Evolutionary conservation across 1,284 basidiomycete genomes (phyloP), one percentile per base, ranked within the genome.

Genomic region (Porodaedalea pini): DNA sequence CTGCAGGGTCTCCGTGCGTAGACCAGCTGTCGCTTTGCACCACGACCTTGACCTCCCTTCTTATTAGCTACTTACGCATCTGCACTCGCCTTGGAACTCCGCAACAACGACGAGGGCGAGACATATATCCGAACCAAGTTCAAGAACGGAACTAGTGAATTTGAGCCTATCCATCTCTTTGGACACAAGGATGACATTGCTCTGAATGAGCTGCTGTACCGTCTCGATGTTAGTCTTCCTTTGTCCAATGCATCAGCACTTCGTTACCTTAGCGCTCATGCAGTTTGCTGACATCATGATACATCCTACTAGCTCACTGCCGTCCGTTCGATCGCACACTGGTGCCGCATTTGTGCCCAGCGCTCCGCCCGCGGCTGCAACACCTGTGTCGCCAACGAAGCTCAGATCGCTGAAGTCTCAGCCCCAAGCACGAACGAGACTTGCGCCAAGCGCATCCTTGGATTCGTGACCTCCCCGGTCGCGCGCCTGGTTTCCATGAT

Each of bases 81-180:
- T 48, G 86, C 88, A 19, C 70, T 91, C 49, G 84, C 84, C 44
- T 86, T 93, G 63, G 92, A 94, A 74, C 77, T 94, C 57, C 82
- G 83, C 67, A 82, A 84, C 61, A 81, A 83, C 63, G 77, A 81
- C 61, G 80, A 85, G 48, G 85, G 86, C n/a, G 87, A 89, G 66
- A 75, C 80, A 62, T 88, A 88, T 73, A 73, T 94, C 67, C 84
- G 87, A 65, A 78, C 93, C 78, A 86, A 82, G 71, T 92, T 93
- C 83, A 86, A 84, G 75, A 94, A 94, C 71, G 91, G 91, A 41
- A 87, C 90, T 31, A 65, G 71, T 36, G 77, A 76, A 59, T 85
- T 82, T 74, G 68, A 79, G 65, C 79, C 81, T 59, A 71, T 87
- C 67, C 81, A 85, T 66, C 83, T 82, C 66, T 88, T 87, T 68